Conservation (phyloP, 345 rosid genomes). For the Salix dunnii region DNA sequence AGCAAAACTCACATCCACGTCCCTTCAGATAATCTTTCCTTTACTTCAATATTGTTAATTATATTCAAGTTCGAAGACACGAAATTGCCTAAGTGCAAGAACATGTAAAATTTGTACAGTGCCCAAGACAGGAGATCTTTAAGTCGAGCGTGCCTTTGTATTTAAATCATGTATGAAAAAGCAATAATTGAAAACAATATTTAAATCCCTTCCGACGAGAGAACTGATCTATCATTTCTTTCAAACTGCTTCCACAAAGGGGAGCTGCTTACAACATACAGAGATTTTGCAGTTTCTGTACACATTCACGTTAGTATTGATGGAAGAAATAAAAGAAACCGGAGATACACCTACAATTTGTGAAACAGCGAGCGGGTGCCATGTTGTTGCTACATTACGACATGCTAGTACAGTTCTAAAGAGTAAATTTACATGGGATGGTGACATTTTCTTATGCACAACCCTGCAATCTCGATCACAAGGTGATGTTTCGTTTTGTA, state of each 20-base stretch:
- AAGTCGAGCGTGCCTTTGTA: background rate
- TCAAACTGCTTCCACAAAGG: background rate
- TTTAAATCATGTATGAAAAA: background rate
- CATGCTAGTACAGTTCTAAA: conserved; percentile 7
- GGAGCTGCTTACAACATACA: background rate
- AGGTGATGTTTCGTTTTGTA: conserved; percentile 58
- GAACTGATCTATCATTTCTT: conserved; percentile 2
- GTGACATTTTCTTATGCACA: conserved; percentile 6
- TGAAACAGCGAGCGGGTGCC: conserved; percentile 10
- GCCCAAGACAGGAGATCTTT: background rate
- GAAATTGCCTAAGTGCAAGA: too few species aligned
- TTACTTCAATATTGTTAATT: background rate
- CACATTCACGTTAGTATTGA: conserved; percentile 35
- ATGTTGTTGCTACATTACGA: conserved; percentile 8
- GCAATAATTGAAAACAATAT: background rate
- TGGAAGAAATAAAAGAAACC: background rate
- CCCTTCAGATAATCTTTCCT: background rate
- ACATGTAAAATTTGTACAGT: background rate
- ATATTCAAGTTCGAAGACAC: background rate
- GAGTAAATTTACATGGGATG: conserved; percentile 6
- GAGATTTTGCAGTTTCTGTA: conserved; percentile 30
- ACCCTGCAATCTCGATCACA: conserved; percentile 29
- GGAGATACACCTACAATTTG: conserved; percentile 18
- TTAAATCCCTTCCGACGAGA: background rate
- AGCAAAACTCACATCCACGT: background rate